Conservation (phyloP, 75 land plant genomes). For the Sequoiadendron giganteum region DNA sequence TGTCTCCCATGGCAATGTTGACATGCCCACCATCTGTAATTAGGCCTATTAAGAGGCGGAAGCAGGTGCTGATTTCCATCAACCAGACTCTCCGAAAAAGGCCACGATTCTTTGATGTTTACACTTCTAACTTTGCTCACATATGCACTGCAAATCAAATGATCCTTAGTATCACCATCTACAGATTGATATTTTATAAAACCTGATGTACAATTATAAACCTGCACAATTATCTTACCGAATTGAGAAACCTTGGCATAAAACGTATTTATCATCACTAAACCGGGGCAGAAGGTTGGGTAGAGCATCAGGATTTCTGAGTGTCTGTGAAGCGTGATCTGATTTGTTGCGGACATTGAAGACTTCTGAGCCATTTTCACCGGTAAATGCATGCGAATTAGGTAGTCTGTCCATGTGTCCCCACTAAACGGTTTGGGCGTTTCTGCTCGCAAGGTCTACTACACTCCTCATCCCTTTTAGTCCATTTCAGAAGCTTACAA, state of each 20-base stretch:
- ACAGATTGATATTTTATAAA: not conserved
- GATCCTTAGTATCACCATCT: not conserved
- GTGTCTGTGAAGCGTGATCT: not conserved
- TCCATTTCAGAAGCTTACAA: too few species aligned
- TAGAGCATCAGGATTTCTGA: not conserved
- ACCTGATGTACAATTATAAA: not conserved
- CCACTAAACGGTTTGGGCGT: not conserved
- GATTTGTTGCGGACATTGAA: not conserved
- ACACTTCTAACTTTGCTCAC: conserved; percentile 4
- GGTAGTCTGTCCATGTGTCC: not conserved
- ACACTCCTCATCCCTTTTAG: too few species aligned
- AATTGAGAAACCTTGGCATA: not conserved
- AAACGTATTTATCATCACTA: not conserved
- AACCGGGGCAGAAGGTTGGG: not conserved
- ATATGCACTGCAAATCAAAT: not conserved
- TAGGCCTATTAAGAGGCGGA: not conserved
- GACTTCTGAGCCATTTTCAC: not conserved
- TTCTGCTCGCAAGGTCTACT: too few species aligned
- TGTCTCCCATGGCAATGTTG: not conserved
- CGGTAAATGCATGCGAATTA: not conserved
- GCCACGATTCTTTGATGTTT: not conserved
- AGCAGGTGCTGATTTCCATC: not conserved
- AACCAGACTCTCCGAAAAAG: not conserved
- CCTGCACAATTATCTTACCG: not conserved
- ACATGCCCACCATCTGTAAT: conserved; percentile 8